Evolutionary conservation across 139 green algal species (phyloP), one percentile per base, ranked within the genome.

Genomic region (Closterium sp.): DNA sequence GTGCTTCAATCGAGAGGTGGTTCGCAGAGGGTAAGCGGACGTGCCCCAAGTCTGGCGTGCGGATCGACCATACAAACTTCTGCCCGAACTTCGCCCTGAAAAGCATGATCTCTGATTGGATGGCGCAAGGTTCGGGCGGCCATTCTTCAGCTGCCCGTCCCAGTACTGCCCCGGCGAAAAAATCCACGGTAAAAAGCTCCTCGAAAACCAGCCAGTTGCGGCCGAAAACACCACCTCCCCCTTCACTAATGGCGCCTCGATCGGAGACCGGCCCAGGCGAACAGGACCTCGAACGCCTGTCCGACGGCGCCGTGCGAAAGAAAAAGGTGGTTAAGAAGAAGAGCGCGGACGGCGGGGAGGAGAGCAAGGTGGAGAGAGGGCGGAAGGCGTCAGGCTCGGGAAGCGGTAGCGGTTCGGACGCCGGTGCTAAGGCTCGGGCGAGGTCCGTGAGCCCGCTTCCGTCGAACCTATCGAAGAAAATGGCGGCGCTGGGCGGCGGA

Each of bases 1-100:
- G 91, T 28, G 89, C 88, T 28, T 92, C 90, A n/a, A 94, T 94
- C 85, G 76, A 87, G 31, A 55, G 38, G 66, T 93, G 90, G 90
- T 87, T 93, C 31, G 87, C n/a, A 5, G 87, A 90, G 36, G 84
- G 90, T 23, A 89, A 93, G 35, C 92, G 34, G 86, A 85, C 34
- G 21, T 93, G 90, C 5, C 90, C 90, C 23, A 90, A 90, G 86
- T 92, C 90, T 25, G 38, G 36, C 8, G 33, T 83, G 76, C 33
- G 38, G 23, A 23, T 93, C 16, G 55, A 55, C 85, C 84, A 93
- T 55, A 91, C 36, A n/a, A 93, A 91, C 34, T 36, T 93, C 33
- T 36, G 36, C 31, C 90, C 90, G 38, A 90, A 93, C 81, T 64
- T 89, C 9, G 90, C 85, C 28, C 35, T 90, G 10, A 92, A 92